Evolutionary conservation across 2,329 filamentous ascomycete genomes (phyloP), one percentile per base, ranked within the genome.

Genomic region (Talaromyces sp.): DNA sequence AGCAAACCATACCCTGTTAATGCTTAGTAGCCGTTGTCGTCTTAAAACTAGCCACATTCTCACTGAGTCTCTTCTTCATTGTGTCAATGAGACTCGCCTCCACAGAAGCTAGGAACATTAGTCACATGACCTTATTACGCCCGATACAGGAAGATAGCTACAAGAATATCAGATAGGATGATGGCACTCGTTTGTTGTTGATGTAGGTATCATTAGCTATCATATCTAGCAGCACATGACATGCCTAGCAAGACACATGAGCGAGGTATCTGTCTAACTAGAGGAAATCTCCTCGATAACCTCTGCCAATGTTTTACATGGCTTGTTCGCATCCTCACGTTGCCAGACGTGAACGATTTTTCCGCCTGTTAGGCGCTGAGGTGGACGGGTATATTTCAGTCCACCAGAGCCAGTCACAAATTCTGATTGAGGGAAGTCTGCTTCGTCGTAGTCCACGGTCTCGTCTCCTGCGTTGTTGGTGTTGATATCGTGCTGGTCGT

Each of bases 201-300:
- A 35, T 14, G 9, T n/a, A n/a, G n/a, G n/a, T 37, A 14, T 37
- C 31, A 35, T 37, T 37, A 35, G 31, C 50, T 23, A 35, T 52
- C 31, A 11, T 54, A 52, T 35, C 31, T 37, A 35, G 21, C 31
- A 37, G 35, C 11, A 54, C 50, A 61, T 46, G 39, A 11, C 18
- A 54, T 55, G 33, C 18, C n/a, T 5, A 2, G n/a, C 50, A 21
- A 23, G 14, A 4, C 28, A 54, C 28, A 7, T 9, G 3, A 35
- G 3, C 9, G 8, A 37, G 16, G 16, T 54, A 23, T 12, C 2
- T 12, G 8, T 23, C 11, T 54, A 54, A 8, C 21, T 14, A 2
- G 31, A 37, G n/a, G 63, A 65, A 23, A 63, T 60, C 25, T 66
- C 59, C 21, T 40, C 31, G 25, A 66, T 33, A 12, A 66, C 64